A percentile compares a stretch with the other conserved stretches of the same genome.
Conservation (phyloP, 2,329 filamentous ascomycete genomes). For the Botrytis fragariae region DNA sequence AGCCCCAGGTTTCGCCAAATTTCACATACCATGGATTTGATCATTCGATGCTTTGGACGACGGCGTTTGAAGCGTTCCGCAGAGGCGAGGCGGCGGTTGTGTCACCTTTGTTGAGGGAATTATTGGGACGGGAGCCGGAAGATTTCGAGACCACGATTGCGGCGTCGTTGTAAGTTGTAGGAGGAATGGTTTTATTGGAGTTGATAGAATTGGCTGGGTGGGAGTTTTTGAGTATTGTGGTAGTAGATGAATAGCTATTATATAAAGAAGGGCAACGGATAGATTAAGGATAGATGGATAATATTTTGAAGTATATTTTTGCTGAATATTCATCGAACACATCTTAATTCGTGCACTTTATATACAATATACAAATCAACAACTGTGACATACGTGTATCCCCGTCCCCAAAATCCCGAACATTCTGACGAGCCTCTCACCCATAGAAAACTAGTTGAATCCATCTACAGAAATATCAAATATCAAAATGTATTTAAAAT, state of each 20-base stretch:
- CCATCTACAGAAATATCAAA: neutral
- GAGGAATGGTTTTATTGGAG: neutral
- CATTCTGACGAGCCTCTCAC: too few relatives aligned
- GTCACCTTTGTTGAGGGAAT: neutral
- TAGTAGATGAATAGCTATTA: neutral
- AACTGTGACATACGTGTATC: accelerated
- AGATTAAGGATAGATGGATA: neutral
- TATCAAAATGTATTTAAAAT: too few relatives aligned
- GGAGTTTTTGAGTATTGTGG: neutral
- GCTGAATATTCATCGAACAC: neutral
- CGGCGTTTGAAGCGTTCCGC: neutral
- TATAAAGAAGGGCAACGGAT: neutral
- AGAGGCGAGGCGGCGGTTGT: neutral
- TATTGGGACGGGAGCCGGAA: neutral
- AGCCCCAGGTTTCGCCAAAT: neutral
- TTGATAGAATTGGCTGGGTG: neutral
- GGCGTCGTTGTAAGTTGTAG: neutral
- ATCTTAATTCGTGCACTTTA: too few relatives aligned
- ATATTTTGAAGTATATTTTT: neutral
- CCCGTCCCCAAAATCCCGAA: too few relatives aligned
- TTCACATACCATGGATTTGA: neutral
- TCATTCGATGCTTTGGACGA: neutral
- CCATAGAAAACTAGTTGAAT: neutral
- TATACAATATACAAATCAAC: too few relatives aligned
- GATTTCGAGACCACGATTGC: neutral